Percentiles rank a stretch among this genome's conserved stretches.
Conservation (phyloP, 768 basidiomycete species). For the Gloeostereum incarnatum region DNA sequence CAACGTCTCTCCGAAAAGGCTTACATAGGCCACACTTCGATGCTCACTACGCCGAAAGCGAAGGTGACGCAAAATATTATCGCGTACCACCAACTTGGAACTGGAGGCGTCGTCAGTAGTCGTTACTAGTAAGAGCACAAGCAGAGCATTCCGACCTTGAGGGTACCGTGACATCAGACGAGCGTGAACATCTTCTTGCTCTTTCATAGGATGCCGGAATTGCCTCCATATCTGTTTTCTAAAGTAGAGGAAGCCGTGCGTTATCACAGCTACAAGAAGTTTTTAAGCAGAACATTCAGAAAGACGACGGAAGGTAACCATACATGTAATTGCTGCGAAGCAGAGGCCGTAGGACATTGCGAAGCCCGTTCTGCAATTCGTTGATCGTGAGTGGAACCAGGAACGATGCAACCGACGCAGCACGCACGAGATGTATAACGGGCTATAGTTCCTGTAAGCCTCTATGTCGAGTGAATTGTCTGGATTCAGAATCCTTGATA, state of each 20-base stretch:
- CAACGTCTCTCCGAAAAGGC: constrained; percentile 16
- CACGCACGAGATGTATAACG: constrained; percentile 4
- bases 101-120: too few species aligned
- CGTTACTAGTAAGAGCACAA: too few species aligned
- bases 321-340: constrained; percentile 31
- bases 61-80: constrained; percentile 29
- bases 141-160: too few species aligned
- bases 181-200: constrained; percentile 52
- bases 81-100: constrained; percentile 56
- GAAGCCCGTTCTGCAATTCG: constrained; percentile 1
- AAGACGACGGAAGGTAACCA: too few species aligned
- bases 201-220: constrained; percentile 38
- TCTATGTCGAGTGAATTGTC: too few species aligned
- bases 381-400: too few species aligned
- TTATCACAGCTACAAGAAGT: constrained; percentile 24
- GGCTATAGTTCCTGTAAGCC: constrained; percentile 5
- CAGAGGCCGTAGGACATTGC: constrained; percentile 15
- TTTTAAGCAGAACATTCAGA: too few species aligned
- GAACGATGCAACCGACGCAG: not conserved
- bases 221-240: constrained; percentile 48
- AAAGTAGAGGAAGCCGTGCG: constrained; percentile 41
- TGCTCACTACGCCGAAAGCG: constrained; percentile 49
- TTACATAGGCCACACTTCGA: constrained; percentile 53
- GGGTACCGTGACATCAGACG: constrained; percentile 50
- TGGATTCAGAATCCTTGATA: constrained; percentile 28